Conservation (phyloP, 2,329 filamentous ascomycete genomes). For the Samsoniella hepiali region DNA sequence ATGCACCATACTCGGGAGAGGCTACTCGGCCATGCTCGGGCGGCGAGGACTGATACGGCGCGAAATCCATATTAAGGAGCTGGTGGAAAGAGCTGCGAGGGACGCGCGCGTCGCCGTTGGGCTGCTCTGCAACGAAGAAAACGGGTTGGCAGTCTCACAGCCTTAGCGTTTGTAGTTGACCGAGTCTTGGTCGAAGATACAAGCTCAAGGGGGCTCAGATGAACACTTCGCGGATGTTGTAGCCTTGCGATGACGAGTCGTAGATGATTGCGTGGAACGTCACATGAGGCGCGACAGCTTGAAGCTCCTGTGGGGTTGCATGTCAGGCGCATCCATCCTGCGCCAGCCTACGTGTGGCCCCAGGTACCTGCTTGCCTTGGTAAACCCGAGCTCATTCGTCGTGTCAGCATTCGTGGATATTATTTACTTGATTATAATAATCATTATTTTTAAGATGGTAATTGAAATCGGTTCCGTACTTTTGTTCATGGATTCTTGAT, state of each 20-base stretch:
- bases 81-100: background rate
- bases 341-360: background rate
- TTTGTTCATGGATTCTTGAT: background rate
- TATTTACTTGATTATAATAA: too few species aligned
- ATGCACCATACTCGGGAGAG: slow-evolving; percentile 57
- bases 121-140: background rate
- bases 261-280: background rate
- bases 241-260: background rate
- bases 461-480: background rate
- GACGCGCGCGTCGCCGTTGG: background rate
- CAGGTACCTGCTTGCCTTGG: background rate
- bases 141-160: background rate
- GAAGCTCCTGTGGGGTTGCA: slow-evolving; percentile 17
- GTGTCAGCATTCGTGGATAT: too few species aligned
- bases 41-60: slow-evolving; percentile 90
- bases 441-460: too few species aligned
- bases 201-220: background rate
- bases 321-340: slow-evolving; percentile 5
- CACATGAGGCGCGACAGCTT: slow-evolving; percentile 13
- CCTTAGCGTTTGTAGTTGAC: background rate
- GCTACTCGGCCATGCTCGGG: slow-evolving; percentile 80
- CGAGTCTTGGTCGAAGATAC: background rate
- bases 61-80: slow-evolving; percentile 72
- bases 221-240: background rate
- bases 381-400: too few species aligned